These are phyloP conservation scores for Tillandsia leiboldiana DNA, from an alignment of 176 grass and related monocot species.

Conservation along the genomic window DNA sequence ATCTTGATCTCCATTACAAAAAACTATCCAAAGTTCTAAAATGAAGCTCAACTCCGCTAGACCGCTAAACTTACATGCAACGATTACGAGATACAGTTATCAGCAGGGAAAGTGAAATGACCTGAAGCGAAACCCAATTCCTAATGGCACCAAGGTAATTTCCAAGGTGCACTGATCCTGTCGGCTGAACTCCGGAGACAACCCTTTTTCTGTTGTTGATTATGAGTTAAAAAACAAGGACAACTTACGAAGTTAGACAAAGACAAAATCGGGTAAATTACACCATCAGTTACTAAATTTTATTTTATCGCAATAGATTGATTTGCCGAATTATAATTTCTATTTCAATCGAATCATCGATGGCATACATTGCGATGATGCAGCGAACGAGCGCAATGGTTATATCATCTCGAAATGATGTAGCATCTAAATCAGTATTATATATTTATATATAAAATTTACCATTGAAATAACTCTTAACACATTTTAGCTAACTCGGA, in stretches of 20 bases:
- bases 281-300: no score
- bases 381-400: no score
- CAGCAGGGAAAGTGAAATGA: constrained; percentile 12
- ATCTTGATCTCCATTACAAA: no score
- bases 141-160: constrained; percentile 97
- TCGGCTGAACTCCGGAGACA: constrained; percentile 96
- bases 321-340: no score
- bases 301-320: no score
- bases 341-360: no score
- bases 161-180: constrained; percentile 90
- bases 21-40: no score
- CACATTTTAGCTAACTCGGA: neutral
- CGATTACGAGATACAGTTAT: neutral
- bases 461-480: neutral
- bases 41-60: neutral
- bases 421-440: no score
- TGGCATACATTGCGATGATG: no score
- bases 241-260: neutral
- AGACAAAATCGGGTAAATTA: neutral
- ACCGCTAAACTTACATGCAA: neutral
- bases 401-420: no score
- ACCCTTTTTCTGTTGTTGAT: constrained; percentile 80
- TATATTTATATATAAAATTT: neutral
- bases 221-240: neutral
- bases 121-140: constrained; percentile 96